Evolutionary conservation across 2,329 filamentous ascomycete species (phyloP).

Genomic region (Magnaporthiopsis poae): DNA sequence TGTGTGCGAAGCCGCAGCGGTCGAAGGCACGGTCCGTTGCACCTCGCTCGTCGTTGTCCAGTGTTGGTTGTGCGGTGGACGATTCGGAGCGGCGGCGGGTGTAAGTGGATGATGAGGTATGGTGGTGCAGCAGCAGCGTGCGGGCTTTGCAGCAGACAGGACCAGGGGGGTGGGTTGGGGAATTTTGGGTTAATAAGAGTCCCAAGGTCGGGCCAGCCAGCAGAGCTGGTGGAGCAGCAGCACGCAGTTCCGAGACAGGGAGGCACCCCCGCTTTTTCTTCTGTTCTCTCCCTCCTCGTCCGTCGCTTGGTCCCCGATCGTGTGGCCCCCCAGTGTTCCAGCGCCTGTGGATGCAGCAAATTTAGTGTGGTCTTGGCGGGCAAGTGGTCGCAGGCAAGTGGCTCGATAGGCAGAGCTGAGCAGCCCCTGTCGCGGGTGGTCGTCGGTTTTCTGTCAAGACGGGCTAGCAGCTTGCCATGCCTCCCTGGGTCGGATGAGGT

Average conservation of each 20-base stretch:
- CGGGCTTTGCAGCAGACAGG: conserved; percentile 1
- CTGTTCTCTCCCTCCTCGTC: neutral
- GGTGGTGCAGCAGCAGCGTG: neutral
- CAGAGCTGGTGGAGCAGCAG: neutral
- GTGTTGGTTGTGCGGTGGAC: neutral
- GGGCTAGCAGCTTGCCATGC: neutral
- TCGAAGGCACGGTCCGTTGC: neutral
- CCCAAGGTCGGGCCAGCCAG: neutral
- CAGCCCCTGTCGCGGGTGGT: neutral
- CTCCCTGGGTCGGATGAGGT: neutral
- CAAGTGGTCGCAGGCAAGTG: neutral
- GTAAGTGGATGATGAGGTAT: neutral
- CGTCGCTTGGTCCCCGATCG: neutral
- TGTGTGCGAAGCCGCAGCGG: neutral
- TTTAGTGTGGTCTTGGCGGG: conserved; percentile 5
- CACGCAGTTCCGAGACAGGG: conserved; percentile 5
- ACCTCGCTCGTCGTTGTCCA: conserved; percentile 1
- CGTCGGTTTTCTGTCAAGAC: neutral
- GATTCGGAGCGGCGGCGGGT: neutral
- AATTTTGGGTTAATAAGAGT: conserved; percentile 5
- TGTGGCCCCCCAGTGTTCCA: conserved; percentile 4
- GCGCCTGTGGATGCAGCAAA: conserved; percentile 1
- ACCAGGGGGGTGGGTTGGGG: neutral
- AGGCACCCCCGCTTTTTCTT: conserved; percentile 2
- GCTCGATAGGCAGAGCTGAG: neutral